Conservation (phyloP, 176 grass and related monocot genomes). For the Cenchrus fungigraminus region DNA sequence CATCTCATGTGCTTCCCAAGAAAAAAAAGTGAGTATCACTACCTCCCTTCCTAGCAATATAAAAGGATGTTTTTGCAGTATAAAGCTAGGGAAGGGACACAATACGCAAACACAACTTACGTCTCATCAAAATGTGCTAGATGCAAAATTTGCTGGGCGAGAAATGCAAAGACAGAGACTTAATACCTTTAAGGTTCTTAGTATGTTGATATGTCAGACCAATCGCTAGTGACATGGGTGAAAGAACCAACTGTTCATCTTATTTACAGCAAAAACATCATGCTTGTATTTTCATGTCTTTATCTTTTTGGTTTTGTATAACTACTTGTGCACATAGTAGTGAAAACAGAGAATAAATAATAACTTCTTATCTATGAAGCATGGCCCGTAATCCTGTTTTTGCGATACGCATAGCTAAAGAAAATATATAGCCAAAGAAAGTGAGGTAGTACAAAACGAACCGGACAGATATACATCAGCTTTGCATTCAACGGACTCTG, state of each 20-base stretch:
- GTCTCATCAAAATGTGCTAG: slow-evolving; percentile 8
- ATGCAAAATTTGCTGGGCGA: background rate
- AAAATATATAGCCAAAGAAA: background rate
- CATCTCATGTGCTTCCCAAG: background rate
- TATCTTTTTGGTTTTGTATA: background rate
- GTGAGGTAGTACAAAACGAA: background rate
- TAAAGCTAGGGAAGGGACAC: background rate
- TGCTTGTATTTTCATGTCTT: background rate
- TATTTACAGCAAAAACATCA: background rate
- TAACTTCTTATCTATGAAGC: background rate
- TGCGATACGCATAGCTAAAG: background rate
- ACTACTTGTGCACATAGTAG: background rate
- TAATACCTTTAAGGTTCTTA: slow-evolving; percentile 4
- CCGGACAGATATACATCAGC: background rate
- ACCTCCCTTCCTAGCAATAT: background rate
- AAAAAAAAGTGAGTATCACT: background rate
- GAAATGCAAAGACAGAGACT: background rate
- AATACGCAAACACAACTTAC: background rate
- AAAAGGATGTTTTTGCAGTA: background rate
- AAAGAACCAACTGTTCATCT: background rate
- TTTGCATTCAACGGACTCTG: background rate
- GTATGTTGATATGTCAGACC: slow-evolving; percentile 1
- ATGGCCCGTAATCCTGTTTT: background rate
- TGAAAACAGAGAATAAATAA: background rate
- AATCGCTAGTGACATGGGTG: background rate